Evolutionary conservation across 2,329 filamentous ascomycete genomes (phyloP), one percentile per base, ranked within the genome.

Genomic region (Aspergillus tanneri): DNA sequence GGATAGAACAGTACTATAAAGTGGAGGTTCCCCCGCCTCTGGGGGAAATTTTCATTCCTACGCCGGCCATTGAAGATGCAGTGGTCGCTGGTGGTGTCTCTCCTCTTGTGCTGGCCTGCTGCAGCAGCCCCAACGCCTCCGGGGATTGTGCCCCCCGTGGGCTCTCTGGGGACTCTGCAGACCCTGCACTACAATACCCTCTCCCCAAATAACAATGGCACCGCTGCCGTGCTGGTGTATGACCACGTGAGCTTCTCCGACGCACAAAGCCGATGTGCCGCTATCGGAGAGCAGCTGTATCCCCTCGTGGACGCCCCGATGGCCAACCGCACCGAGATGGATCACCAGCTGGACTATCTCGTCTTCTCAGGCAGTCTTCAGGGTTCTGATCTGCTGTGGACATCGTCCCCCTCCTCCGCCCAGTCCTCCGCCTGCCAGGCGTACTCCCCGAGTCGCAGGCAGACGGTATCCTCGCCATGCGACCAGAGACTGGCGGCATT

Each of bases 101-200:
- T 59, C 34, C 46, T 57, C 10, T 34, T 55, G n/a, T 47, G 45
- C 41, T 28, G 38, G 8, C 40, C 27, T 5, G 53, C 55, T 12
- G 11, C 44, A 16, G 55, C 55, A 22, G 55, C 49, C 25, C 50
- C 53, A 18, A 45, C 53, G 9, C 38, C 44, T 25, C 23, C 23
- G 32, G 23, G 39, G 40, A 11, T 27, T 27, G 19, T 24, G n/a
- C 39, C 35, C 10, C 49, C 47, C 18, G 35, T 24, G 24, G 40
- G 24, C 28, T 55, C 58, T 11, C 46, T 57, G 22, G 54, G 57
- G 2, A 51, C 49, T 23, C 56, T 63, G 3, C 59, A 57, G 23
- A 39, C 50, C 9, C 36, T 62, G 37, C 58, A 63, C 18, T 62
- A 63, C 49, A 63, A 63, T 46, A 53, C 62, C 27, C 36, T 63